phyloP scores from a whole-genome alignment of 2,329 filamentous ascomycete genomes.

The Parastagonospora nodorum region DNA sequence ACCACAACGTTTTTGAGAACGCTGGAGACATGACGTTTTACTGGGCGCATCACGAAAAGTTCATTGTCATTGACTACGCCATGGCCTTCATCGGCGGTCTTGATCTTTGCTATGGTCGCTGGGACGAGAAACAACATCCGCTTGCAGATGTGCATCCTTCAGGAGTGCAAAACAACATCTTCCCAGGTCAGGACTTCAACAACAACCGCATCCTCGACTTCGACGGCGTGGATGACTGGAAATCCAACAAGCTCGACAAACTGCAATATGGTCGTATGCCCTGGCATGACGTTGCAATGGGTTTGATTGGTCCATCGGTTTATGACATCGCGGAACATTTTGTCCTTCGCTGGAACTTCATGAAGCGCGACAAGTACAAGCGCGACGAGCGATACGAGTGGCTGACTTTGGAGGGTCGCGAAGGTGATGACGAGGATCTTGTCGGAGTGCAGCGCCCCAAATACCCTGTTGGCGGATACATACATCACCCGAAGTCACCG shows the following conservation, averaged over 20 bases:
- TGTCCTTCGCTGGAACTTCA: constrained; percentile 91
- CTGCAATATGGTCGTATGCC: constrained; percentile 93
- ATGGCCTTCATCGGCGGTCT: constrained; percentile 92
- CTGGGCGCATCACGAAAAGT: constrained; percentile 98
- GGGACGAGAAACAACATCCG: constrained; percentile 85
- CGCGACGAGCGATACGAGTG: constrained; percentile 82
- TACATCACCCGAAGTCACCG: constrained; percentile 76
- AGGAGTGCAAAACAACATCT: constrained; percentile 80
- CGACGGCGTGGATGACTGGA: constrained; percentile 87
- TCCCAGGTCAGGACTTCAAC: constrained; percentile 97
- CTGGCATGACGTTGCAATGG: constrained; percentile 97
- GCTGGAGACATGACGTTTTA: constrained; percentile 96
- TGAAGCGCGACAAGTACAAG: constrained; percentile 98
- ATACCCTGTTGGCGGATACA: constrained; percentile 85
- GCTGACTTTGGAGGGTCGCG: constrained; percentile 77
- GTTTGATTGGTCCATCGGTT: constrained; percentile 83
- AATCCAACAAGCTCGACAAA: constrained; percentile 89
- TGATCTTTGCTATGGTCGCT: constrained; percentile 93
- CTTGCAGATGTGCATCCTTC: constrained; percentile 87
- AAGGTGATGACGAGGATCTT: constrained; percentile 80
- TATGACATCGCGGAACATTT: constrained; percentile 97
- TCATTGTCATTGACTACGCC: constrained; percentile 90
- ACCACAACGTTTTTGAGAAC: constrained; percentile 94
- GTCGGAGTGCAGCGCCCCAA: constrained; percentile 87
- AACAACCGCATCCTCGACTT: constrained; percentile 98